phyloP scores from a whole-genome alignment of 1,284 basidiomycete genomes.

The Ceratobasidium sp. region DNA sequence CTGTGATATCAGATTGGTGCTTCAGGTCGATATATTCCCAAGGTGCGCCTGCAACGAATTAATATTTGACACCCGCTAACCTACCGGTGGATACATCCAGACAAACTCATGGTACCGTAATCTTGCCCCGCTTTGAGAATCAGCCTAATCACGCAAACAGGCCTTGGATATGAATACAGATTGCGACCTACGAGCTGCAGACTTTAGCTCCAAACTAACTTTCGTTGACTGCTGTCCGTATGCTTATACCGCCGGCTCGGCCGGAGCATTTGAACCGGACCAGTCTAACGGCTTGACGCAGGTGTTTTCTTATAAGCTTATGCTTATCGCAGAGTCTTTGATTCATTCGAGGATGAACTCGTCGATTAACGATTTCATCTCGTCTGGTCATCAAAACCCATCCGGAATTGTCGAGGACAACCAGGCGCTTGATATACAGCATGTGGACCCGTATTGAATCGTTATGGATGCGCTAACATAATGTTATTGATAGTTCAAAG shows the following conservation, averaged over 20 bases:
- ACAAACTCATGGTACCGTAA: background rate
- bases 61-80: background rate
- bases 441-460: background rate
- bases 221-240: no score
- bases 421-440: background rate
- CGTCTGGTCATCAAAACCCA: background rate
- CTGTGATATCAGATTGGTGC: background rate
- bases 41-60: background rate
- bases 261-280: no score
- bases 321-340: background rate
- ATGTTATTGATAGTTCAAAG: background rate
- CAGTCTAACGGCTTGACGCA: background rate
- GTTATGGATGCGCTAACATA: background rate
- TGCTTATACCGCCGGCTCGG: no score
- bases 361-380: background rate
- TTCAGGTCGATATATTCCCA: background rate
- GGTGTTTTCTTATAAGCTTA: slow-evolving; percentile 1
- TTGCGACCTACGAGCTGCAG: background rate
- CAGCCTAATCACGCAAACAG: background rate
- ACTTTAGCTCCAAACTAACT: no score
- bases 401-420: background rate
- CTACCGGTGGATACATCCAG: background rate
- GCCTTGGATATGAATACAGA: no score
- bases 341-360: background rate
- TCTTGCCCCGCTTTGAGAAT: background rate